Conservation (phyloP, 306 rosid genomes). For the Trifolium dubium region DNA sequence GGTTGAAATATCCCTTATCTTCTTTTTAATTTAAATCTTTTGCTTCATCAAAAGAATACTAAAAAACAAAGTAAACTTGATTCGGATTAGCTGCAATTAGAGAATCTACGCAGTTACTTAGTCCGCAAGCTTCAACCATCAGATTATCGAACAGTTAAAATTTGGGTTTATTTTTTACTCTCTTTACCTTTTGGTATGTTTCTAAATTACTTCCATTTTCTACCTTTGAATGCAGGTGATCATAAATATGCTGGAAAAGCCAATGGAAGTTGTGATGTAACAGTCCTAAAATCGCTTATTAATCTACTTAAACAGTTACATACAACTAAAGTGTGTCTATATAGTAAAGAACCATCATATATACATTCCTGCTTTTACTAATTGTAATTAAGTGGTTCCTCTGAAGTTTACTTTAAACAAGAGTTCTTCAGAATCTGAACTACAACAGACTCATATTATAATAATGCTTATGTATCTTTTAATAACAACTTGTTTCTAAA, state of each 20-base stretch:
- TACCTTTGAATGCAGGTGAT: conserved; percentile 47
- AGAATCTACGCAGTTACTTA: neutral
- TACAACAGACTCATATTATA: conserved; percentile 2
- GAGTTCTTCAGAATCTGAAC: conserved; percentile 25
- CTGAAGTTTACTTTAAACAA: conserved; percentile 9
- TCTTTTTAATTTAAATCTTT: no score
- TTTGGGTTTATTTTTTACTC: no score
- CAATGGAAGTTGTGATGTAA: conserved; percentile 31
- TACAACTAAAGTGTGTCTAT: conserved; percentile 2
- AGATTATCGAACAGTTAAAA: neutral
- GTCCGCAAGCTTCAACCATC: neutral
- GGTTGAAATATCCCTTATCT: no score
- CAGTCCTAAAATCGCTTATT: neutral
- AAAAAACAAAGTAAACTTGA: no score
- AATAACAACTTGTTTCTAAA: conserved; percentile 27
- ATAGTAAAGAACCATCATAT: conserved; percentile 9
- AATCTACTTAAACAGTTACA: conserved; percentile 34
- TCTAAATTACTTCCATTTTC: neutral
- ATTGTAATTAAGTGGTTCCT: conserved; percentile 15
- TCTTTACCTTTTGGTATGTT: neutral
- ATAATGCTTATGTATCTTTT: conserved; percentile 35
- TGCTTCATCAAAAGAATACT: no score
- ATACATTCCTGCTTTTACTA: conserved; percentile 25
- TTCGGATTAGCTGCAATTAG: neutral
- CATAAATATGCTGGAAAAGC: conserved; percentile 14